Conservation (phyloP, 192 early-diverging fungal genomes). For the Coemansia guatemalensis region DNA sequence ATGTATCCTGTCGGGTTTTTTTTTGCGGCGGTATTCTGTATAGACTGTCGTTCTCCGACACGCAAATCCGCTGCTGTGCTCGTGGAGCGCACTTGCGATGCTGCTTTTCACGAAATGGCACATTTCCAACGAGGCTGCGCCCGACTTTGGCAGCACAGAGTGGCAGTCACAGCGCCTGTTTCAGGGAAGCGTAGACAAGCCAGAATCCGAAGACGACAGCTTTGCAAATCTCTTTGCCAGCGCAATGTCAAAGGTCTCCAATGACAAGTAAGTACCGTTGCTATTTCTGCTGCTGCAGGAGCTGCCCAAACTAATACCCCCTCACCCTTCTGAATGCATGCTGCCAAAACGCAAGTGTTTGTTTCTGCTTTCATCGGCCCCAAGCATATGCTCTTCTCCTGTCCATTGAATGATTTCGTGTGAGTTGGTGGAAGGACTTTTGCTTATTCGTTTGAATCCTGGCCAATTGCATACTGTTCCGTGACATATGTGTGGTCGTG, state of each 20-base stretch:
- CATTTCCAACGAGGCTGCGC: slow-evolving; percentile 31
- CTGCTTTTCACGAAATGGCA: slow-evolving; percentile 45
- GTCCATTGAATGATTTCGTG: background rate
- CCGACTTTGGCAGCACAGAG: slow-evolving; percentile 35
- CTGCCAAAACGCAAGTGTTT: background rate
- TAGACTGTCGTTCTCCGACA: slow-evolving; percentile 40
- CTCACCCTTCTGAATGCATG: background rate
- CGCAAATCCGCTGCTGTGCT: slow-evolving; percentile 42
- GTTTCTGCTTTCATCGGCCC: background rate
- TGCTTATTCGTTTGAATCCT: background rate
- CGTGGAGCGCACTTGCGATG: slow-evolving; percentile 39
- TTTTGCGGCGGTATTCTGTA: background rate
- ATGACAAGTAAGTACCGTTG: slow-evolving; percentile 46
- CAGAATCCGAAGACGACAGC: background rate
- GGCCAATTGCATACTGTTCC: background rate
- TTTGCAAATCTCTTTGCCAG: slow-evolving; percentile 11
- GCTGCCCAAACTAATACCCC: background rate
- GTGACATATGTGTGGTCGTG: background rate
- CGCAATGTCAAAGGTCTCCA: slow-evolving; percentile 22
- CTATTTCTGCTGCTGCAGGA: background rate
- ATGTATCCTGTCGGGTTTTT: background rate
- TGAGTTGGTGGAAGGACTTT: background rate
- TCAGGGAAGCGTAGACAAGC: slow-evolving; percentile 5
- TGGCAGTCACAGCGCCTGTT: slow-evolving; percentile 46
- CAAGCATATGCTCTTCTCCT: background rate